phyloP scores from a whole-genome alignment of 129 eudicot species.

The Tanacetum coccineum region DNA sequence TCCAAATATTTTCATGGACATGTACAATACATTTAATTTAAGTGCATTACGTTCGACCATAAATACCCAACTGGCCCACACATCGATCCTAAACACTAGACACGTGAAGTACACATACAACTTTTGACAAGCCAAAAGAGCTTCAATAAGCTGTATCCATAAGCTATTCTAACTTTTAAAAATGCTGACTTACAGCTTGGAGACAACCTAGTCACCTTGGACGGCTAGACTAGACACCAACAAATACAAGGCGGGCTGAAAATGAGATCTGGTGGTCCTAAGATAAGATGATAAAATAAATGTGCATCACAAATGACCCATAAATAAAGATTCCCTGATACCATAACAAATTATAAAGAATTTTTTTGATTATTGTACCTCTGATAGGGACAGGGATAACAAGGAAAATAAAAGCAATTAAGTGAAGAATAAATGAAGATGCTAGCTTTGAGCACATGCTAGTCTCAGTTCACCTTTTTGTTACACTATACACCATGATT shows the following conservation, averaged over 20 bases:
- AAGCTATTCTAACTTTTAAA: neutral
- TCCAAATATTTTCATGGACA: neutral
- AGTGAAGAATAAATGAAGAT: constrained; percentile 11
- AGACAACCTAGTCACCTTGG: neutral
- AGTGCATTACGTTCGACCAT: neutral
- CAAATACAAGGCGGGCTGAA: constrained; percentile 27
- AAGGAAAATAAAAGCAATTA: constrained; percentile 7
- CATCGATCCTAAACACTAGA: neutral
- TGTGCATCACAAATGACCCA: constrained; percentile 22
- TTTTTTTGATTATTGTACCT: constrained; percentile 24
- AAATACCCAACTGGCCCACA: neutral
- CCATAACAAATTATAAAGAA: constrained; percentile 1
- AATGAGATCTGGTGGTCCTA: constrained; percentile 33
- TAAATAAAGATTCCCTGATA: constrained; percentile 24
- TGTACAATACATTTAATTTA: neutral
- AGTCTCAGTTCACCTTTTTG: constrained; percentile 25
- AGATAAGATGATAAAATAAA: constrained; percentile 24
- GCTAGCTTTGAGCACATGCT: constrained; percentile 31
- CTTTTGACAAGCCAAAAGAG: neutral
- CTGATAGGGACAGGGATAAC: constrained; percentile 22
- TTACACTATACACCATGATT: constrained; percentile 10
- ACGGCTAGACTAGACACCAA: neutral
- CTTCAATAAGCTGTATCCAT: constrained; percentile 8
- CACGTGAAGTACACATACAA: neutral
- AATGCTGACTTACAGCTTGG: constrained; percentile 11